Base-by-base conservation (phyloP, 495 filamentous ascomycete species). In the Pseudomonodictys pantanalensis region DNA sequence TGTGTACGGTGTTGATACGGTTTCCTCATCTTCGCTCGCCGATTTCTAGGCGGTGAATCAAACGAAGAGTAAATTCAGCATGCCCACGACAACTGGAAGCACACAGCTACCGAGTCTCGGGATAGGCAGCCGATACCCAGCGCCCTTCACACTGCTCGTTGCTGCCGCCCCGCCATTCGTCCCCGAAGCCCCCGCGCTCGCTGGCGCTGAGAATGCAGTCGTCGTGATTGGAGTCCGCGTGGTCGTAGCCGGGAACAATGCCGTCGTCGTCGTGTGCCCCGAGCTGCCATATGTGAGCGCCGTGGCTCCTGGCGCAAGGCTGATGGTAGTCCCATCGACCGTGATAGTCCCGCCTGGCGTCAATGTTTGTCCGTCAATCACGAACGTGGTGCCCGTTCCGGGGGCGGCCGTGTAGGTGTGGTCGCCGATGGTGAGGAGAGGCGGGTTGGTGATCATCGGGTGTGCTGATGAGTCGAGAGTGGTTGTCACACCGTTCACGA, bases 331-430 rank as follows among this genome's bases (percentile, higher is more conserved):
- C 7, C 73, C 73, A 25, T 52, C 45, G 0, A 73, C 67, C 0
- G 68, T 74, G 22, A 73, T 69, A 9, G 33, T 58, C 12, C 72
- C 72, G 3, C 72, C 72, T 12, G 73, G 70, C 0, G 66, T 70
- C 29, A 75, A 46, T 1, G 69, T 69, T 24, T 68, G 64, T 9
- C 69, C 69, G 6, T 24, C 65, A 15, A 73, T 71, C 23, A 69
- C 32, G 55, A 64, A 75, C 2, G 68, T 70, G 3, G 61, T 65
- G 0, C 65, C 69, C 9, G 33, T 48, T 20, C 67, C 69, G 15
- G 52, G 17, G 2, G 33, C 8, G 9, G 72, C 66, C 18, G 69
- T 63, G 48, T 62, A 71, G 3, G 62, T 67, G 12, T 45, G 9
- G 10, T 44, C 52, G n/a, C 56, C 66, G 26, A 69, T 55, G 8